Percentiles rank a stretch among this genome's conserved stretches.
phyloP scores from a whole-genome alignment of 2,329 filamentous ascomycete genomes.

The Diplodia mutila region DNA sequence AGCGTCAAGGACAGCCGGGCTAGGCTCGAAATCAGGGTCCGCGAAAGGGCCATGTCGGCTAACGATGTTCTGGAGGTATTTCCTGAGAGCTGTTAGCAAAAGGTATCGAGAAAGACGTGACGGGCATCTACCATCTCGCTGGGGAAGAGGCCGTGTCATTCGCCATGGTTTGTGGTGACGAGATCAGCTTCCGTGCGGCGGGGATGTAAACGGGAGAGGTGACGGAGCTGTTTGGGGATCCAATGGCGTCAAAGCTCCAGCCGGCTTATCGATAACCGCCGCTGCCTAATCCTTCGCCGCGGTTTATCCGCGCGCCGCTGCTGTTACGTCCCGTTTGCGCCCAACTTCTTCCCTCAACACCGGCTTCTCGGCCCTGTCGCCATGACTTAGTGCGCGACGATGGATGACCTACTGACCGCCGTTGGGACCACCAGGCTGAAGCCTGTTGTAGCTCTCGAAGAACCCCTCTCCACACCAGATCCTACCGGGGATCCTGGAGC shows the following conservation, averaged over 20 bases:
- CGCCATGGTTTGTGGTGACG: conserved; percentile 33
- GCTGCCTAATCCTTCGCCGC: conserved; percentile 9
- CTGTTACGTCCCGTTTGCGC: background rate
- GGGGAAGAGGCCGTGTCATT: conserved; percentile 28
- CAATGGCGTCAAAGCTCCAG: conserved; percentile 21
- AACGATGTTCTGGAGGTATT: conserved; percentile 80
- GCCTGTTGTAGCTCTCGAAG: background rate
- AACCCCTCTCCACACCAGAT: background rate
- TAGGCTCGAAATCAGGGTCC: conserved; percentile 60
- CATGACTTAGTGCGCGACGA: conserved; percentile 34
- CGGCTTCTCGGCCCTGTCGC: background rate
- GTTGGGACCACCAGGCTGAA: conserved; percentile 39
- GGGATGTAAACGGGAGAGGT: conserved; percentile 15
- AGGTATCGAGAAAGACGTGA: no score
- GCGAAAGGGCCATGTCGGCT: conserved; percentile 79
- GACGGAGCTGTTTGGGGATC: conserved; percentile 32
- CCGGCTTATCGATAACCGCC: conserved; percentile 23
- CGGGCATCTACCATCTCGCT: conserved; percentile 24
- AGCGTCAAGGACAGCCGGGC: conserved; percentile 53
- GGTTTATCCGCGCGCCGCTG: background rate
- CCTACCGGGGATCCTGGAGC: background rate
- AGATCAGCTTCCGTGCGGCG: background rate
- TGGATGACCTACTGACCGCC: conserved; percentile 55
- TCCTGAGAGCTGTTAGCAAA: conserved; percentile 57
- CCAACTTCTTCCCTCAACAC: background rate